Base-by-base conservation (phyloP, 768 basidiomycete species). In the Lactifluus pinguis region DNA sequence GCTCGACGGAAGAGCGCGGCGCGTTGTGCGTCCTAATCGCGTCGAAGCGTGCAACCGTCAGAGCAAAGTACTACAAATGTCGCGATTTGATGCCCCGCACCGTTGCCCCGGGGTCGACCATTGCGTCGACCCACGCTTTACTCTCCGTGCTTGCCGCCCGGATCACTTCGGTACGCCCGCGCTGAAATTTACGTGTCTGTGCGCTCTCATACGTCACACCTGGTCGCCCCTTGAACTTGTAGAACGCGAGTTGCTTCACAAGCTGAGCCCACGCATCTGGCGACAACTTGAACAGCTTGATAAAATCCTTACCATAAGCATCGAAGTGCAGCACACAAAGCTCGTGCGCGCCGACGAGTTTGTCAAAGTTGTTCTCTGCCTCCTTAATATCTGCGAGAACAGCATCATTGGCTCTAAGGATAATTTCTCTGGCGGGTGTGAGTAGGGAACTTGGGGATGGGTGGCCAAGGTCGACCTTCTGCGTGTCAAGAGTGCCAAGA, bases 261-360 rank as follows among this genome's bases (percentile, higher is more conserved):
- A 98, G 80, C 75, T 99, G 97, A 17, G 81, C 90, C 85, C 93
- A 94, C 30, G 95, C 94, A 69, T 99, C 97, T 0, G 95, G 97
- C 1, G 90, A 93, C 50, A 83, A 77, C 68, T 86, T 86, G 79
- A 81, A 82, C 59, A 77, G 79, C 77, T 97, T 98, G 76, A 94
- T 90, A 66, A 81, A 72, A 66, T 82, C 77, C 75, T 95, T 95
- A 61, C 97, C 97, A 71, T 94, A 97, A 5, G 62, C 69, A 44
- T 72, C 68, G 60, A 69, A 72, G 63, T 72, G 70, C 38, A 73
- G 67, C 25, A 72, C 69, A 34, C 67, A 42, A 42, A 99, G 77
- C 64, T 94, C 89, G 73, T 98, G 94, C 55, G 79, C 72, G 17
- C 75, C 80, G 64, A 95, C 84, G 49, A 93, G 82, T 62, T 80